These are phyloP conservation scores for Penicillium parvum DNA, from an alignment of 495 filamentous ascomycete genomes.

Conservation along the genomic window DNA sequence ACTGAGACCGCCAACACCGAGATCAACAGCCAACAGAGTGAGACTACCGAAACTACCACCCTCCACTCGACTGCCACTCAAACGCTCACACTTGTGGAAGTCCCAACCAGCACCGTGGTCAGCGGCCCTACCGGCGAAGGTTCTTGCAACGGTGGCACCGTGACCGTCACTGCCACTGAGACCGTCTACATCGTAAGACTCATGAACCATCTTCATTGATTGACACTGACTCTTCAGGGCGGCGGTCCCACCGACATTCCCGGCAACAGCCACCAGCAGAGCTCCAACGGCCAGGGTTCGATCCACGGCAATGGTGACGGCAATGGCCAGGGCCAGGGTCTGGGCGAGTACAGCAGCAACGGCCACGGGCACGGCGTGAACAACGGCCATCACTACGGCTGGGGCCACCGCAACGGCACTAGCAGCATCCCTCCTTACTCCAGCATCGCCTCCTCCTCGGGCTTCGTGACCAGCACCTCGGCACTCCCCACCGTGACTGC, in stretches of 20 bases:
- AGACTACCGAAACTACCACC: conserved; percentile 20
- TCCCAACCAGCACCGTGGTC: conserved; percentile 14
- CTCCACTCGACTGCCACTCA: conserved; percentile 26
- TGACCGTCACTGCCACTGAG: conserved; percentile 25
- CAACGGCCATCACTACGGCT: conserved; percentile 7
- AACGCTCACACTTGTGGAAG: conserved; percentile 29
- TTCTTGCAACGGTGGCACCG: conserved; percentile 20
- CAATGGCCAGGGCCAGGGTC: conserved; percentile 1
- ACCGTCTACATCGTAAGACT: conserved; percentile 26
- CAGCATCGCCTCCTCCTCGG: too few species aligned
- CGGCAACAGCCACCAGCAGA: conserved; percentile 9
- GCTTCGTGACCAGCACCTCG: too few species aligned
- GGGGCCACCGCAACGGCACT: conserved; percentile 10
- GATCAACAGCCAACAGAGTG: conserved; percentile 5
- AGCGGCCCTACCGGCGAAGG: conserved; percentile 18
- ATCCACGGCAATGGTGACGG: too few species aligned
- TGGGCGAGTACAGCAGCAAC: too few species aligned
- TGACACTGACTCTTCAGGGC: neutral
- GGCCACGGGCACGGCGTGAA: conserved; percentile 8
- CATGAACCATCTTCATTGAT: neutral
- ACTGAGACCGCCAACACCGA: conserved; percentile 9
- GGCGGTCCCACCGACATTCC: neutral
- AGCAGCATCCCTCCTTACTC: too few species aligned
- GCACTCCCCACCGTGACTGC: conserved; percentile 16
- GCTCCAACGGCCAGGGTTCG: too few species aligned